These are phyloP conservation scores for Fragaria ananassa DNA, from an alignment of 306 rosid species.

Conservation along the genomic window DNA sequence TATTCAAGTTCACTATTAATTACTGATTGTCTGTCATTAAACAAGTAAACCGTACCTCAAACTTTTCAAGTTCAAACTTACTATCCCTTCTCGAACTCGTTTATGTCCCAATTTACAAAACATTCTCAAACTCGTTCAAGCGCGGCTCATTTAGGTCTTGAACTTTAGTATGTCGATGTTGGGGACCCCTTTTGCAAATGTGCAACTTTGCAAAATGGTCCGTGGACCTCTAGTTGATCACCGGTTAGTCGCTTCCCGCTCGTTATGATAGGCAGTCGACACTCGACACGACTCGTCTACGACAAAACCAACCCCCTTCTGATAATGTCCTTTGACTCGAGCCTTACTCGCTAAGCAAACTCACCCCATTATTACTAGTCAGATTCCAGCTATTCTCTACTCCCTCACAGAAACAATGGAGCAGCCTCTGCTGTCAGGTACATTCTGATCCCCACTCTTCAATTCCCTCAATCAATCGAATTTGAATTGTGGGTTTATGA, in stretches of 20 bases:
- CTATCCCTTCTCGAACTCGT: no score
- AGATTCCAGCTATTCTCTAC: conserved; percentile 1
- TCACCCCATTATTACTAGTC: neutral
- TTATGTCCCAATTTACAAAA: no score
- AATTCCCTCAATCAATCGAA: neutral
- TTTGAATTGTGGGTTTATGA: neutral
- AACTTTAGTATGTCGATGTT: neutral
- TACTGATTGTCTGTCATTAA: no score
- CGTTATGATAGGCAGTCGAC: neutral
- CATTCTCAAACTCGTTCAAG: no score
- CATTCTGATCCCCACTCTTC: neutral
- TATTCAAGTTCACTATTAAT: no score
- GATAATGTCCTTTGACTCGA: conserved; percentile 10
- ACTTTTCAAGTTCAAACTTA: no score
- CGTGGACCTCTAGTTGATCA: neutral
- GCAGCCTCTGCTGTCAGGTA: conserved; percentile 71
- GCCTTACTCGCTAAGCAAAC: conserved; percentile 30
- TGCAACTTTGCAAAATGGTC: neutral
- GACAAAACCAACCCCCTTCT: neutral
- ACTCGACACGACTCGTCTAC: conserved; percentile 7
- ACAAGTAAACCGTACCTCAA: no score
- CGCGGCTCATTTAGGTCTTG: neutral
- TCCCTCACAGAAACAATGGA: conserved; percentile 42
- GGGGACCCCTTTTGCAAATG: neutral
- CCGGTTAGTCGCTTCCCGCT: conserved; percentile 5